Percentiles rank a stretch among this genome's conserved stretches.
Conservation (phyloP, 148 eudicot species). For the Rhododendron griersonianum region DNA sequence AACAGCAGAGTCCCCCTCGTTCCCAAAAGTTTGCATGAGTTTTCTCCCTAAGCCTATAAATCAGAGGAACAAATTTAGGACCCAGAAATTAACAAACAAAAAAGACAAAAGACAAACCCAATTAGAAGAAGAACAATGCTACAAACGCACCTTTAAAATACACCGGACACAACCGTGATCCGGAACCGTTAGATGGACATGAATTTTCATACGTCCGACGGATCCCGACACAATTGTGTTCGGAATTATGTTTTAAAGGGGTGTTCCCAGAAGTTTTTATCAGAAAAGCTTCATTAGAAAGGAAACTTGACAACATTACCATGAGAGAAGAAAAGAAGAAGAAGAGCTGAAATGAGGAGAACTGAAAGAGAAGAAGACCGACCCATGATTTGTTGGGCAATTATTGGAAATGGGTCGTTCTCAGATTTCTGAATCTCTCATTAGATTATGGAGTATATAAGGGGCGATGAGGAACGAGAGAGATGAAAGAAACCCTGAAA, state of each 20-base stretch:
- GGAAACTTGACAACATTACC: conserved; percentile 7
- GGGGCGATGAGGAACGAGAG: too few relatives aligned
- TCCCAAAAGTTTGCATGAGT: background rate
- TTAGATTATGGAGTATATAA: background rate
- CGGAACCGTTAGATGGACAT: background rate
- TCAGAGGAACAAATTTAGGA: background rate
- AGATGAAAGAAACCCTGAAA: background rate
- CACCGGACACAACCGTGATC: too few relatives aligned
- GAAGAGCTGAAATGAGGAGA: conserved; percentile 22
- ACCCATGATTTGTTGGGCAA: conserved; percentile 13
- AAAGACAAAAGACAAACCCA: background rate
- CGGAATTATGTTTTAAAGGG: background rate
- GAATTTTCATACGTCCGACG: too few relatives aligned
- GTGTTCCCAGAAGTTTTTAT: too few relatives aligned
- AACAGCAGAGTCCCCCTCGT: background rate
- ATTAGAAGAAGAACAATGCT: too few relatives aligned
- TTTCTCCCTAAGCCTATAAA: conserved; percentile 7
- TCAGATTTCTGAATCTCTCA: background rate
- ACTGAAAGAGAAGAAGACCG: conserved; percentile 5
- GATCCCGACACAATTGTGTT: background rate
- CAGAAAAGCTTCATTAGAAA: background rate
- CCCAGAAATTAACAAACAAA: background rate
- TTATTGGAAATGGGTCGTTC: background rate
- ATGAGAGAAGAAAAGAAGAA: conserved; percentile 14
- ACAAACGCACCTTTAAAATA: background rate